phyloP scores from a whole-genome alignment of 2,329 filamentous ascomycete species.

The Aspergillus tubingensis region DNA sequence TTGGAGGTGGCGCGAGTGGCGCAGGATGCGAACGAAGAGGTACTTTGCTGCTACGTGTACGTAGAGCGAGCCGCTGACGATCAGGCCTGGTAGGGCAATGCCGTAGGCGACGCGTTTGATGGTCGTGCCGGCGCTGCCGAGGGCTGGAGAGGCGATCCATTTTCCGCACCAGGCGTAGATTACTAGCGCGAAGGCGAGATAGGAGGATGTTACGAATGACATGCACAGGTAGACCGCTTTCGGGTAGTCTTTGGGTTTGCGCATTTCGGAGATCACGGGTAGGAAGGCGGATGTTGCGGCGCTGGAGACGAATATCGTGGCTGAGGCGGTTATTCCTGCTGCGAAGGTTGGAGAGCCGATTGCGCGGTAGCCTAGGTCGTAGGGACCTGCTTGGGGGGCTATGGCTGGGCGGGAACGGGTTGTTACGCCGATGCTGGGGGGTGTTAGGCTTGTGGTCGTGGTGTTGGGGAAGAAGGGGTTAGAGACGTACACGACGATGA shows the following conservation, averaged over 20 bases:
- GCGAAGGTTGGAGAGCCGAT: slow-evolving; percentile 61
- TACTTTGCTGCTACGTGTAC: slow-evolving; percentile 55
- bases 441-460: neutral
- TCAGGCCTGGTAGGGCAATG: slow-evolving; percentile 57
- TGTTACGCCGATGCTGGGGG: slow-evolving; percentile 54
- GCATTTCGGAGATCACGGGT: slow-evolving; percentile 68
- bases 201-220: slow-evolving; percentile 58
- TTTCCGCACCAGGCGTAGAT: slow-evolving; percentile 64
- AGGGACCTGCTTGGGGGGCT: slow-evolving; percentile 60
- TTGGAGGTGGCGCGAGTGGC: slow-evolving; percentile 54
- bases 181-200: slow-evolving; percentile 61
- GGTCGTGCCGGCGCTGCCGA: slow-evolving; percentile 60
- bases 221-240: slow-evolving; percentile 63
- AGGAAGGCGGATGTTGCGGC: slow-evolving; percentile 63
- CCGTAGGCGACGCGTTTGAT: slow-evolving; percentile 66
- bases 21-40: slow-evolving; percentile 57
- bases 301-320: slow-evolving; percentile 62
- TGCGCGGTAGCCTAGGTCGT: slow-evolving; percentile 60
- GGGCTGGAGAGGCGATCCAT: slow-evolving; percentile 63
- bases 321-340: slow-evolving; percentile 59
- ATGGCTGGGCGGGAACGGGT: slow-evolving; percentile 60
- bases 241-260: slow-evolving; percentile 58
- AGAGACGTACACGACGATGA: slow-evolving; percentile 53
- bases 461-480: neutral
- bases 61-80: slow-evolving; percentile 53